Base-by-base conservation (phyloP, 768 basidiomycete genomes). In the Podaxis carcinomalis region DNA sequence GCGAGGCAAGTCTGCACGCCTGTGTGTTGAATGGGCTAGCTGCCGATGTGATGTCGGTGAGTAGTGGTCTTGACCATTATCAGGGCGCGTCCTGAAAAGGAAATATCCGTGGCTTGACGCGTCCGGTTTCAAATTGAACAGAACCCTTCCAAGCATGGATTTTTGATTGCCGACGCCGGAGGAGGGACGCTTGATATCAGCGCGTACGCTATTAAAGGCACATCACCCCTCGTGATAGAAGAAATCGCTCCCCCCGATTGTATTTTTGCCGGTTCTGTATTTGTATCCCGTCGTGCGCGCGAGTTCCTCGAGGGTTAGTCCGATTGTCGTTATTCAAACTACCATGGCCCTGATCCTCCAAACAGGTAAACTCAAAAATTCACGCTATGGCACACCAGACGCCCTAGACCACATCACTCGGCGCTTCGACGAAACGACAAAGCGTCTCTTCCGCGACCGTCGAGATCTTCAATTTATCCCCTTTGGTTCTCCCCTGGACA, bases 221-320 rank as follows among this genome's bases (percentile, higher is more conserved):
- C 86, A 2, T 72, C 79, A 25, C 90, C 90, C 0, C 81, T 92
- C 14, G 83, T 88, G 14, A 91, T 92, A 66, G 90, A 92, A 69
- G 90, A 92, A 73, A 85, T 91, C 65, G 90, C 90, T 2, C 90
- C 90, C 25, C 88, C 90, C 10, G 90, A 92, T 71, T 92, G 90
- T 88, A 83, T 91, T 42, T 92, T 92, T 70, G 88, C 89, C 49
- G 90, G 90, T 25, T 91, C 90, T 4, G 88, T 92, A 13, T 92
- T 92, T 68, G 90, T 92, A 28, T 90, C 88, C 68, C 79, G 89
- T 56, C 75, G 90, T 46, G 89, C 90, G 11, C 75, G 89, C 65
- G 83, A 83, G 51, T 90, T 91, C 66, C 73, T 92, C 21, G 86
- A 86, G 75, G 86, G 90, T 87, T 61, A 19, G 73, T 66, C 5